phyloP scores from a whole-genome alignment of 257 asterid species.

The Solanum clarkiae region DNA sequence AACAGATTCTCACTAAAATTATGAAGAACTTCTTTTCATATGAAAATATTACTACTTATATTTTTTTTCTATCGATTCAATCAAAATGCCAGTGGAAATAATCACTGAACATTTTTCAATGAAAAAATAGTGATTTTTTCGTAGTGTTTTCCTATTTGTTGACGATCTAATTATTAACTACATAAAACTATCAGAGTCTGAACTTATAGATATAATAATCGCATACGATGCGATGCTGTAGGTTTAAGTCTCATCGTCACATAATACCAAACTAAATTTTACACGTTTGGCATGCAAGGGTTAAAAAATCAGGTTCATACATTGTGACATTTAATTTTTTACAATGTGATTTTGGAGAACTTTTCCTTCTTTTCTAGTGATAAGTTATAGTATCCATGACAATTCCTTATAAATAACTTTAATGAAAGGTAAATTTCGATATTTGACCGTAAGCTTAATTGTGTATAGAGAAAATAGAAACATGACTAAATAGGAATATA shows the following conservation, averaged over 20 bases:
- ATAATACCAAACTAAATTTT: too few relatives aligned
- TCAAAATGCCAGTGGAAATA: background rate
- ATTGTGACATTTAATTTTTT: background rate
- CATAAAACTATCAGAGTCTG: too few relatives aligned
- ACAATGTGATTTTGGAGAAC: background rate
- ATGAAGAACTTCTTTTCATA: background rate
- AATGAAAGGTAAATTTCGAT: background rate
- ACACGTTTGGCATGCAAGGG: too few relatives aligned
- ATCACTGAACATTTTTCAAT: background rate
- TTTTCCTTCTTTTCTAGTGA: background rate
- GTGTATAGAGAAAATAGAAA: background rate
- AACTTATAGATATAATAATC: too few relatives aligned
- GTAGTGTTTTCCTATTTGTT: too few relatives aligned
- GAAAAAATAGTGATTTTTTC: background rate
- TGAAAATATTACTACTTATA: background rate
- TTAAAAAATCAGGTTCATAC: too few relatives aligned
- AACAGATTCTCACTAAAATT: background rate
- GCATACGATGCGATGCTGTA: too few relatives aligned
- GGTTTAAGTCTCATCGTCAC: too few relatives aligned
- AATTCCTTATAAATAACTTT: background rate
- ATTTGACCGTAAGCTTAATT: background rate
- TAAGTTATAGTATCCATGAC: background rate
- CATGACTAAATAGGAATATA: background rate
- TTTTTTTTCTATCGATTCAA: background rate
- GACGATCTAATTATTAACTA: too few relatives aligned